Evolutionary conservation across 2,329 filamentous ascomycete species (phyloP), one percentile per base, ranked within the genome.

Genomic region (Huntiella decipiens): DNA sequence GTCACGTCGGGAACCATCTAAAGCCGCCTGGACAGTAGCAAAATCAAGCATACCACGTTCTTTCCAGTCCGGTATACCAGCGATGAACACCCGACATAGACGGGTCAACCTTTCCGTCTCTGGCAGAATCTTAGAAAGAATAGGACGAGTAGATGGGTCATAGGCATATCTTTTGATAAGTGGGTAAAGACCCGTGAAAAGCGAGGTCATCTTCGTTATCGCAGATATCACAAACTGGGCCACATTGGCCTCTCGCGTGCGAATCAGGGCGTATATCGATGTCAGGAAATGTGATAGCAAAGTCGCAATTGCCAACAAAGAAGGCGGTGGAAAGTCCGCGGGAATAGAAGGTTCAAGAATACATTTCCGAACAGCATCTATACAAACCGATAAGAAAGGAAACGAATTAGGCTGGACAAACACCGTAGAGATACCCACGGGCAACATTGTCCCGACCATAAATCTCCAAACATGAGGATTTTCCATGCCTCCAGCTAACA

Each of bases 361-460:
- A 19, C 62, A 52, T 10, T 54, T 52, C 22, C 58, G 55, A 6
- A 73, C 48, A 2, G 67, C 68, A 22, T 60, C 58, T 16, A 60
- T 56, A 51, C 74, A 74, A 13, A 71, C 61, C 38, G 72, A 64
- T 5, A 75, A 52, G 40, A 76, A 54, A 11, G 67, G 59, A 57
- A 66, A 74, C 0, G 62, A 62, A 10, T 61, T 56, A 3, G 54
- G 54, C 8, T 55, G 56, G 5, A 54, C 51, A 8, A 59, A 53
- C 0, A 60, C 58, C 1, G 66, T 62, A 38, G 54, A 59, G 10
- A 74, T 55, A 4, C 70, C 61, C n/a, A 70, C 66, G 0, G 73
- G 71, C 2, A 77, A 52, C 68, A 76, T 74, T 42, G 62, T 66
- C 22, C 60, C 57, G 22, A 74, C 45, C 47, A 70, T 56, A 51